These are phyloP conservation scores for Akanthomyces dipterigenus DNA, from an alignment of 2,329 filamentous ascomycete species.

Conservation along the genomic window DNA sequence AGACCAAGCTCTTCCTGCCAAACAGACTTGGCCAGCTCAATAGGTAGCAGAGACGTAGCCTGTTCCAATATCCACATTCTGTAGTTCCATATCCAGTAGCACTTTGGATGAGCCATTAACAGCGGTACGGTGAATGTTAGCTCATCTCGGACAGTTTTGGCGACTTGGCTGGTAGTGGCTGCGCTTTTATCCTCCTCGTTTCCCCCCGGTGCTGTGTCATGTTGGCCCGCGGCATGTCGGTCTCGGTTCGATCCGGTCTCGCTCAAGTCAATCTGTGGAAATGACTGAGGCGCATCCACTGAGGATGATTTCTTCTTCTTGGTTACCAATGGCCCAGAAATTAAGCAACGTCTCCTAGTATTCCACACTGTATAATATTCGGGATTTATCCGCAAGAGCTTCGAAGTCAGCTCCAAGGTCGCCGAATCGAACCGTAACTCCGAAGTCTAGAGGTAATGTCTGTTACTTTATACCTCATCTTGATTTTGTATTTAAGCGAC, in stretches of 20 bases:
- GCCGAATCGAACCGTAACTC: constrained; percentile 43
- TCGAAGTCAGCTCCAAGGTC: constrained; percentile 62
- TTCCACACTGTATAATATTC: constrained; percentile 94
- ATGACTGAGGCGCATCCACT: constrained; percentile 58
- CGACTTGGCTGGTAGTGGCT: constrained; percentile 8
- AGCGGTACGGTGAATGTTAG: constrained; percentile 78
- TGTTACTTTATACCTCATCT: not conserved
- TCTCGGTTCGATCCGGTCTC: constrained; percentile 37
- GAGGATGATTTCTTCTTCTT: constrained; percentile 44
- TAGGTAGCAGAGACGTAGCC: constrained; percentile 57
- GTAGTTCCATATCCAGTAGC: constrained; percentile 99
- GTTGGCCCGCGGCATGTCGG: constrained; percentile 28
- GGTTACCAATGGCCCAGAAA: constrained; percentile 51
- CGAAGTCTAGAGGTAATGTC: constrained; percentile 23
- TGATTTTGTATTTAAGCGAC: not conserved
- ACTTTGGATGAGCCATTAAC: constrained; percentile 82
- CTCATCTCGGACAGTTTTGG: constrained; percentile 60
- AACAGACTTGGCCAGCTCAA: constrained; percentile 50
- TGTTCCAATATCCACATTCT: constrained; percentile 76
- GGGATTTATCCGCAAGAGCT: constrained; percentile 68
- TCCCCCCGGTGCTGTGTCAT: not conserved
- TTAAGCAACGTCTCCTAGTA: constrained; percentile 67
- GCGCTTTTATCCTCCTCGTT: constrained; percentile 26
- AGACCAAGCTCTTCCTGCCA: constrained; percentile 83
- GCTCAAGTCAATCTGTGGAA: constrained; percentile 44